A percentile compares a stretch with the other conserved stretches of the same genome.
These are phyloP conservation scores for Leccinum uliginosum DNA, from an alignment of 768 basidiomycete species.

Conservation along the genomic window DNA sequence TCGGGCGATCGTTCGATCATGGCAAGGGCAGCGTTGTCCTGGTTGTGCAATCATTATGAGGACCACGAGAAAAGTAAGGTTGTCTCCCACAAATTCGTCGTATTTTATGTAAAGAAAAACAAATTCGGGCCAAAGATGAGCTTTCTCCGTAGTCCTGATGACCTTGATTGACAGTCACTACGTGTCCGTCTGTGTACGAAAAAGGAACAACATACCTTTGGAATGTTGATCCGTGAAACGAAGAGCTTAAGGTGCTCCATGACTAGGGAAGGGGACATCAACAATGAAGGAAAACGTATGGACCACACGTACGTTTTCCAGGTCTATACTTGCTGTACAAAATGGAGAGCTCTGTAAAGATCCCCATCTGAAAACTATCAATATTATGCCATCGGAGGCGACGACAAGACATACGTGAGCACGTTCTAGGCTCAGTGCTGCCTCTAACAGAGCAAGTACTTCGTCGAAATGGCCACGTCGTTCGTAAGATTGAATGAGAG, in stretches of 20 bases:
- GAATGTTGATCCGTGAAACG: conserved; percentile 94
- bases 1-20: conserved; percentile 99
- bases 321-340: conserved; percentile 95
- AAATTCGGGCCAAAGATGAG: conserved; percentile 96
- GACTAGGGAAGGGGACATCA: conserved; percentile 43
- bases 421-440: conserved; percentile 92
- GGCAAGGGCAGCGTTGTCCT: conserved; percentile 96
- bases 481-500: conserved; percentile 81
- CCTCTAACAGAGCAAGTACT: conserved; percentile 85
- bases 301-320: conserved; percentile 68
- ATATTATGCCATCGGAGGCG: background rate
- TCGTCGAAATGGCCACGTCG: conserved; percentile 92
- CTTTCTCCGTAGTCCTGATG: conserved; percentile 92
- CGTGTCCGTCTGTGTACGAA: background rate
- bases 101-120: conserved; percentile 99
- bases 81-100: conserved; percentile 72
- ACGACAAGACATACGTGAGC: conserved; percentile 61
- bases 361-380: conserved; percentile 67
- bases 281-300: background rate
- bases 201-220: conserved; percentile 53
- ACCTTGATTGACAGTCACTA: conserved; percentile 42
- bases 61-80: background rate
- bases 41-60: conserved; percentile 5
- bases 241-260: conserved; percentile 99
- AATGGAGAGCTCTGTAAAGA: conserved; percentile 92